Evolutionary conservation across 352 stramenopile species (phyloP).

Genomic region (Aphanomyces astaci): DNA sequence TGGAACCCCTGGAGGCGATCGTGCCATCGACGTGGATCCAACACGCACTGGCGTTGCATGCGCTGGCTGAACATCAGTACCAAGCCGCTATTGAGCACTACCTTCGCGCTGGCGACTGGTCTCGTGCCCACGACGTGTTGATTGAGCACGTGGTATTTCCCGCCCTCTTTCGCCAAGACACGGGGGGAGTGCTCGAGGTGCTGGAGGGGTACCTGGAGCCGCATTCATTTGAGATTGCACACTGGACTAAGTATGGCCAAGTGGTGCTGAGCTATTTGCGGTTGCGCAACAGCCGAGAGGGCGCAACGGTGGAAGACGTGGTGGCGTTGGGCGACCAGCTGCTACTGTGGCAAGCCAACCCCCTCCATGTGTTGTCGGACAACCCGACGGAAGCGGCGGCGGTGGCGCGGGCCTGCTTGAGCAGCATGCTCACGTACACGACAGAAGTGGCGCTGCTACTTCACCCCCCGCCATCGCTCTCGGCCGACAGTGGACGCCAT

Average conservation of each 20-base stretch:
- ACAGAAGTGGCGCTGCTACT: constrained; percentile 7
- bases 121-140: constrained; percentile 54
- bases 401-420: not conserved
- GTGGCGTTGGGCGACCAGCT: constrained; percentile 5
- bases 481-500: not conserved
- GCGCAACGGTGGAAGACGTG: not conserved
- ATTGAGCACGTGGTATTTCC: constrained; percentile 47
- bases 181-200: constrained; percentile 38
- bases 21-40: constrained; percentile 62
- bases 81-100: constrained; percentile 67
- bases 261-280: constrained; percentile 18
- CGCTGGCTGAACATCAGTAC: constrained; percentile 38
- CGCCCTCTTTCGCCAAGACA: constrained; percentile 61
- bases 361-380: not conserved
- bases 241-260: constrained; percentile 34
- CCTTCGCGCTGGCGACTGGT: constrained; percentile 50
- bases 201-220: constrained; percentile 52
- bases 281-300: not conserved
- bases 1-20: constrained; percentile 38
- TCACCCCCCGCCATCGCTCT: not conserved
- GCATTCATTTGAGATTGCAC: constrained; percentile 40
- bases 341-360: not conserved
- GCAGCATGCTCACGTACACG: constrained; percentile 21
- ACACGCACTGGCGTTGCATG: constrained; percentile 52
- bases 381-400: not conserved